Conservation (phyloP, 768 basidiomycete species). For the Agaricus blazei region DNA sequence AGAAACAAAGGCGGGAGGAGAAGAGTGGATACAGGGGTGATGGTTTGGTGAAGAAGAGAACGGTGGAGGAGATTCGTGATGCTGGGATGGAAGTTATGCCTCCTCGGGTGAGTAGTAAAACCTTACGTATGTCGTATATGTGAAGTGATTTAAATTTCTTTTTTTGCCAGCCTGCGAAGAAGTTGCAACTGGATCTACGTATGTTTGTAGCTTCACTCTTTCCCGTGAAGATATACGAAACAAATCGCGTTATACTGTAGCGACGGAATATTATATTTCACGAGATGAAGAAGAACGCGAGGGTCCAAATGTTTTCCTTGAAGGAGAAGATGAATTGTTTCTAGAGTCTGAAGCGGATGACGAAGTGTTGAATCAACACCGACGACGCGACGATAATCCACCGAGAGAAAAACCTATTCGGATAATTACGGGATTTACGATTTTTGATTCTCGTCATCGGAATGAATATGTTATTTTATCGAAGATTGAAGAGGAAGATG, state of each 20-base stretch:
- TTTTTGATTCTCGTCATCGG: constrained; percentile 50
- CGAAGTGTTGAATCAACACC: background rate
- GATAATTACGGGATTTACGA: constrained; percentile 47
- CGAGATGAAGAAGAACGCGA: background rate
- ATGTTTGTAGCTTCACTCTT: background rate
- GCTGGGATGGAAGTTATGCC: background rate
- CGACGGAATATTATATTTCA: constrained; percentile 1
- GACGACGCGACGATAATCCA: background rate
- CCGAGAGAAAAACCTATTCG: constrained; percentile 20
- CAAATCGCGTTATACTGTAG: background rate
- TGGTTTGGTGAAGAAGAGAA: background rate
- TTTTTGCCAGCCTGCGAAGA: constrained; percentile 1
- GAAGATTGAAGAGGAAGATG: constrained; percentile 39
- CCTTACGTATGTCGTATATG: background rate
- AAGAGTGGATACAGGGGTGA: background rate
- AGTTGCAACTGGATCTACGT: constrained; percentile 7
- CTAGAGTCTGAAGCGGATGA: background rate
- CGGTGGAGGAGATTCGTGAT: background rate
- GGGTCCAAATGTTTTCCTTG: constrained; percentile 1
- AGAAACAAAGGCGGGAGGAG: background rate
- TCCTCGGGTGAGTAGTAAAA: background rate
- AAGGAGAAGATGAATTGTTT: constrained; percentile 6
- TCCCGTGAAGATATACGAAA: background rate
- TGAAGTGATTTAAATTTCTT: background rate
- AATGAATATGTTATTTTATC: constrained; percentile 45